A percentile compares a stretch with the other conserved stretches of the same genome.
phyloP scores from a whole-genome alignment of 75 land plant genomes.

The Azolla pinnata region DNA sequence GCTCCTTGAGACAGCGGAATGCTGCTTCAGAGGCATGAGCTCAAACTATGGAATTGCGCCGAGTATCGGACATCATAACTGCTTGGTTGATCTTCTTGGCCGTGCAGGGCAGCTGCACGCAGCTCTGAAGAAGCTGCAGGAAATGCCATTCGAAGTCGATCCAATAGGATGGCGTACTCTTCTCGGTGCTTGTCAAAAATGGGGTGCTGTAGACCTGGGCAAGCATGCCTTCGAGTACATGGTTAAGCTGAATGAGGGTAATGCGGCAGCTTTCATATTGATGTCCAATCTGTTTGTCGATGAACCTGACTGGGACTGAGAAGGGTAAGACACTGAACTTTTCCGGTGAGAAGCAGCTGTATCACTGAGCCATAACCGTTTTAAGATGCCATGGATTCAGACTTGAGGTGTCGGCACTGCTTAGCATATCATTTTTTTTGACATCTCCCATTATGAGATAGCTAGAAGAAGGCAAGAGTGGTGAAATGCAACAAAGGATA shows the following conservation, averaged over 20 bases:
- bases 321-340: too few relatives aligned
- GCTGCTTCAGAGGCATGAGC: neutral
- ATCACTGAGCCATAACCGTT: too few relatives aligned
- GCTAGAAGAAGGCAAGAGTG: too few relatives aligned
- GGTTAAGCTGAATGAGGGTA: neutral
- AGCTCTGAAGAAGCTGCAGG: neutral
- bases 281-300: neutral
- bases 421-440: too few relatives aligned
- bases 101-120: conserved; percentile 4
- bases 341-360: too few relatives aligned
- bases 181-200: conserved; percentile 11
- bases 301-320: too few relatives aligned
- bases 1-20: conserved; percentile 20
- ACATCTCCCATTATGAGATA: too few relatives aligned
- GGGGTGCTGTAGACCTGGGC: neutral
- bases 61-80: conserved; percentile 3
- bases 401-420: too few relatives aligned
- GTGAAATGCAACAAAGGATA: too few relatives aligned
- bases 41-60: neutral
- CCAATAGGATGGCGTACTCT: conserved; percentile 8
- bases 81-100: conserved; percentile 14
- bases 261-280: neutral
- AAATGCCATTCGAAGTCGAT: conserved; percentile 9
- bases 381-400: too few relatives aligned
- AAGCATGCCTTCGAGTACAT: conserved; percentile 1